A percentile compares a stretch with the other conserved stretches of the same genome.
Conservation (phyloP, 495 filamentous ascomycete species). For the Tuber magnatum region DNA sequence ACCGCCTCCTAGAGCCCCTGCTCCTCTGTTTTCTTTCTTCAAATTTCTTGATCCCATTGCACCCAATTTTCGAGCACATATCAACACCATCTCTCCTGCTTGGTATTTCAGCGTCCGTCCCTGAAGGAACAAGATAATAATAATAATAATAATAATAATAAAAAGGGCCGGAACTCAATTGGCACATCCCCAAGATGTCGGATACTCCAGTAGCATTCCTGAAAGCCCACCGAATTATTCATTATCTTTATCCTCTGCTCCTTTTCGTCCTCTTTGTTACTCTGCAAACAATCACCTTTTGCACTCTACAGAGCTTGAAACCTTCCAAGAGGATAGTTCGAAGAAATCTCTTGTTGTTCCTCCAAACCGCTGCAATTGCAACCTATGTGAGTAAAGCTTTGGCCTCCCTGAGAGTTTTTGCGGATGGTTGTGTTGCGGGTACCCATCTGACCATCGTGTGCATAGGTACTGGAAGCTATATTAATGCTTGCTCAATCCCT, state of each 20-base stretch:
- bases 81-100: neutral
- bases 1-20: neutral
- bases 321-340: conserved; percentile 44
- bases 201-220: conserved; percentile 18
- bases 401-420: conserved; percentile 13
- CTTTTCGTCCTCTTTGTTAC: conserved; percentile 53
- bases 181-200: conserved; percentile 18
- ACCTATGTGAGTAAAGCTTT: conserved; percentile 45
- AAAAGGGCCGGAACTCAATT: neutral
- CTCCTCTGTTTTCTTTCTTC: neutral
- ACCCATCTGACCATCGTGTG: conserved; percentile 3
- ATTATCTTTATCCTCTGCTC: conserved; percentile 52
- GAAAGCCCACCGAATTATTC: conserved; percentile 32
- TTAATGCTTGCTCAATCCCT: conserved; percentile 44
- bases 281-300: conserved; percentile 50
- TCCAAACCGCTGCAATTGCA: conserved; percentile 47
- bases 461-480: conserved; percentile 45
- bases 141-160: conserved; percentile 8
- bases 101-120: neutral
- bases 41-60: neutral
- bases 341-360: conserved; percentile 46
- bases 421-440: conserved; percentile 10
- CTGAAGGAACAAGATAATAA: conserved; percentile 17
- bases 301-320: conserved; percentile 49
- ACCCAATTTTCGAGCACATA: neutral